Base-by-base conservation (phyloP, 2,329 filamentous ascomycete genomes). In the Aspergillus quadricinctus region DNA sequence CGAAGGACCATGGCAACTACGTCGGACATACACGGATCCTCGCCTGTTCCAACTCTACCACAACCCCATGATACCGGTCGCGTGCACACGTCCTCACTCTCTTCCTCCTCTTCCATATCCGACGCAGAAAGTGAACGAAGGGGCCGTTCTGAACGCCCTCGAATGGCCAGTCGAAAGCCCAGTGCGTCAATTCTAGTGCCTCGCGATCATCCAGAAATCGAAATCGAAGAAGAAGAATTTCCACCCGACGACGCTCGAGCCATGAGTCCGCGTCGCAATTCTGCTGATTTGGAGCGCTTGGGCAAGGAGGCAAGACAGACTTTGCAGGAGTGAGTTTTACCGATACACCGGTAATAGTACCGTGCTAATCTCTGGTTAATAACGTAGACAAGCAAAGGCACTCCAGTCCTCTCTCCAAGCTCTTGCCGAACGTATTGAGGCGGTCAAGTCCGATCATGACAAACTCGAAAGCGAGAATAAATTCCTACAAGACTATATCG, bases 381-480 rank as follows among this genome's bases (percentile, higher is more conserved):
- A 17, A 9, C 27, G 25, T 51, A 96, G 92, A 72, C 92, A 97
- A 77, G 92, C 93, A 57, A 90, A 91, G 73, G 84, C 86, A 49
- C 80, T 97, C 28, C 94, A 99, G 75, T 90, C 92, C 53, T 96
- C 91, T 28, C 84, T 99, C 35, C 81, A 95, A 59, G 90, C 88
- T 61, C 88, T 97, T 46, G 91, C 96, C 63, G 90, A 96, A 75
- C 89, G 92, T 52, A 95, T 97, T 72, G 94, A 99, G 70, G 90
- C 90, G 29, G 92, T 97, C 61, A 90, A 92, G 74, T 88, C 89
- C 65, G 93, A 97, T 71, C 92, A 99, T 71, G 91, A 97, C 77
- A 97, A 96, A 76, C 85, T 99, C 54, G 92, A 97, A 75, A 94
- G 84, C 73, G 92, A 97, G 74, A 99, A 99, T 81, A 93, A 92